Evolutionary conservation across 371 early-diverging fungal genomes (phyloP), one percentile per base, ranked within the genome.

Genomic region (Mucor circinelloides): DNA sequence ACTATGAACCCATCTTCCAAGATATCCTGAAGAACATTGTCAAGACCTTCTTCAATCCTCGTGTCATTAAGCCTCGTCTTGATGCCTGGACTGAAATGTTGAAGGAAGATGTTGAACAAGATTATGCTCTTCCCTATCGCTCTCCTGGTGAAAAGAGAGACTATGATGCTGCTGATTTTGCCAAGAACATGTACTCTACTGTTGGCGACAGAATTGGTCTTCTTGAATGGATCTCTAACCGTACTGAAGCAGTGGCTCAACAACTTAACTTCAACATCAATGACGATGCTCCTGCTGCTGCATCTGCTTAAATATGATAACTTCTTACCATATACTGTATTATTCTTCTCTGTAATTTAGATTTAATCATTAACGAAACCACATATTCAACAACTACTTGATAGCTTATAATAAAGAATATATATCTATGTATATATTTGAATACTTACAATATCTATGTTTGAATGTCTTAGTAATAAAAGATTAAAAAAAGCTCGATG

Each of bases 1-100:
- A 74, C 60, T 80, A 81, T 64, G 68, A 74, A 7, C 65, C 72
- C 0, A 68, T 74, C 30, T 85, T 86, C 44, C 78, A 83, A 63
- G 56, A 67, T 1, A 74, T 83, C 25, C 69, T 85, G 32, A 75
- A 77, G 63, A 82, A 81, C 2, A 68, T 77, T 28, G 68, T 83
- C 59, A 80, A 77, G 57, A 72, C 77, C 27, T 77, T 81, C 55
- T 86, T 82, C 66, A 86, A 86, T 34, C 80, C 82, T 28, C 63
- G 71, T 7, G 73, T 79, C 4, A 59, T 86, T 13, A 63, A 75
- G 15, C 79, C 84, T 34, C 77, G 85, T 27, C 42, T 86, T 13
- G 79, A 83, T 21, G 84, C 74, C 0, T 85, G 83, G 75, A 66
- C 62, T 34, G 65, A 63, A 13, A 83, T 86, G 85, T 72, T 86